phyloP scores from a whole-genome alignment of 1,139 yeast genomes.

The Wickerhamomyces sp. region DNA sequence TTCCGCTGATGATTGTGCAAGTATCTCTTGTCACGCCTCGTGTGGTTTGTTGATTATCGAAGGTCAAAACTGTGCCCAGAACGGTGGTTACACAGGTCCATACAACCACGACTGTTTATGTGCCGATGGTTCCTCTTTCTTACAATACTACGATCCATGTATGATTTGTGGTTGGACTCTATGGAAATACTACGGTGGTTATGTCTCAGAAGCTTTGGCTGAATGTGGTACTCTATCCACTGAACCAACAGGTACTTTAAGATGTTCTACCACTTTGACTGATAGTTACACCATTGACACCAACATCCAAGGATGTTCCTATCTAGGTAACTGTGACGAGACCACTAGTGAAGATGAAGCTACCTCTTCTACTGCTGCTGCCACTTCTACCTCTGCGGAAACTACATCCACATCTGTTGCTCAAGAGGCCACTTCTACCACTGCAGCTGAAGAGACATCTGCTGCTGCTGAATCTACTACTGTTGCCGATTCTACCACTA shows the following conservation, averaged over 20 bases:
- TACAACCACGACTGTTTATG: constrained; percentile 22
- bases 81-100: constrained; percentile 14
- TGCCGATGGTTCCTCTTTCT: constrained; percentile 14
- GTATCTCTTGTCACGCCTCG: constrained; percentile 11
- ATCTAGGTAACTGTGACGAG: constrained; percentile 5
- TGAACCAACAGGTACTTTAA: constrained; percentile 21
- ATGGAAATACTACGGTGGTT: constrained; percentile 22
- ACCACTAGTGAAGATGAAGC: constrained; percentile 8
- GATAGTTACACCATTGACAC: constrained; percentile 9
- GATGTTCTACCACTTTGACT: constrained; percentile 15
- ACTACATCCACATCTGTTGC: constrained; percentile 2
- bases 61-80: constrained; percentile 9
- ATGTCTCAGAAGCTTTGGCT: constrained; percentile 19
- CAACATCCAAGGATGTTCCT: constrained; percentile 5
- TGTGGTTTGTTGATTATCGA: constrained; percentile 13
- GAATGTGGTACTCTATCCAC: constrained; percentile 17
- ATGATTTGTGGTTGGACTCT: constrained; percentile 26
- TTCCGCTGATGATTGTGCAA: constrained; percentile 13
- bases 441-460: constrained; percentile 1
- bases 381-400: constrained; percentile 8
- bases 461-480: background rate
- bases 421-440: background rate
- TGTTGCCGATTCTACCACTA: background rate
- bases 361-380: constrained; percentile 1
- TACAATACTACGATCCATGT: constrained; percentile 18